Base-by-base conservation (phyloP, 345 rosid genomes). In the Moricandia arvensis region DNA sequence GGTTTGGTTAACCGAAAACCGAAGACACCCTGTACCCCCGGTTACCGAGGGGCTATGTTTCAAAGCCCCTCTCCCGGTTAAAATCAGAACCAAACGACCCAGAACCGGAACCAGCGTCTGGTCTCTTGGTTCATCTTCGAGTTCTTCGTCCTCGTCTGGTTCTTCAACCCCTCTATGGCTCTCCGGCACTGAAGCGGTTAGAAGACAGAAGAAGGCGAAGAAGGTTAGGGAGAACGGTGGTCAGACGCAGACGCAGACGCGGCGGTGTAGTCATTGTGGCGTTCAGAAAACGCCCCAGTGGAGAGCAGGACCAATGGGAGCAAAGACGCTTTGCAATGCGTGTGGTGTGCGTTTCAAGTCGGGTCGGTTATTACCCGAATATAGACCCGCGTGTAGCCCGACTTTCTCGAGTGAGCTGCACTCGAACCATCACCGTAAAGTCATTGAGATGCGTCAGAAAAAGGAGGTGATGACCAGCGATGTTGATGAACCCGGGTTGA, bases 61-160 rank as follows among this genome's bases (percentile, higher is more conserved):
- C 43, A 79, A 74, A 79, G 0, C 79, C 18, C 75, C 80, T 57
- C 85, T 80, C 61, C 93, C 89, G 15, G 96, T 85, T 64, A 87
- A 85, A 72, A 82, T 85, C 35, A 83, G 96, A 37, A 84, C 87
- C 87, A 90, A 95, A 74, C 87, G 97, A 26, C 6, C 84, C 0
- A 80, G 96, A 77, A 84, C 87, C 34, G 87, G 87, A 8, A 79
- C 77, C 6, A 76, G 77, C 27, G 84, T 66, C 21, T 88, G 97
- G 97, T 77, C 89, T 21, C 80, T 81, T 15, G 85, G 86, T 66
- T 82, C 90, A 6, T 64, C 85, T 6, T 76, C 91, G 0, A 73
- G 47, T 3, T 66, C 81, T 12, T 66, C 79, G 4, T 67, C 78
- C 0, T 67, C 78, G 1, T 68, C 78, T 3, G 53, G 17, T 11